phyloP scores from a whole-genome alignment of 208 protist species.

The Crithidia sp. region DNA sequence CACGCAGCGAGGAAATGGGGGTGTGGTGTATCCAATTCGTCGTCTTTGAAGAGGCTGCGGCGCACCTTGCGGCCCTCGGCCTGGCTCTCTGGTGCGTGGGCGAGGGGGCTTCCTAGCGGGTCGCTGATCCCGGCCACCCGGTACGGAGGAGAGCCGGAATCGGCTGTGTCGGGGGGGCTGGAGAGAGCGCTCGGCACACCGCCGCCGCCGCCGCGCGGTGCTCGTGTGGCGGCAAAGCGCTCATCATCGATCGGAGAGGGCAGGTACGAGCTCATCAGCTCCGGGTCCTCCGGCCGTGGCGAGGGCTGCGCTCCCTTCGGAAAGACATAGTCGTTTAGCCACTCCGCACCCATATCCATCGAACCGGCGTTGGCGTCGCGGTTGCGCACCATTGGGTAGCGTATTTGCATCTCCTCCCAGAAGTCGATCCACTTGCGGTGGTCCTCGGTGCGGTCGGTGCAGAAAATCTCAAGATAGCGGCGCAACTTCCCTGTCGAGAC shows the following conservation, averaged over 20 bases:
- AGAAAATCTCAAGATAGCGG: constrained; percentile 48
- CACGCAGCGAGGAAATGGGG: too few relatives aligned
- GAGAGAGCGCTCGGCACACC: background rate
- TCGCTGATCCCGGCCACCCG: background rate
- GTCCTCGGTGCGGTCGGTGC: constrained; percentile 45
- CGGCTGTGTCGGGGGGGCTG: background rate
- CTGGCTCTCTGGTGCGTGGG: background rate
- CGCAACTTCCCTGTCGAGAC: constrained; percentile 12
- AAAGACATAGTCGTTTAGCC: constrained; percentile 18
- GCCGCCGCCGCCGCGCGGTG: background rate
- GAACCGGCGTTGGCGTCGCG: constrained; percentile 8
- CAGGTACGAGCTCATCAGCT: background rate
- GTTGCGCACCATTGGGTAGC: constrained; percentile 30
- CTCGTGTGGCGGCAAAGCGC: constrained; percentile 13
- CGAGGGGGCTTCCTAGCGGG: background rate
- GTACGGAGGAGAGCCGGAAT: background rate
- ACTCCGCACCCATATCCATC: constrained; percentile 10
- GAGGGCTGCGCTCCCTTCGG: background rate
- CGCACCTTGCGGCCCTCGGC: background rate
- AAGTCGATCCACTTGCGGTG: constrained; percentile 51
- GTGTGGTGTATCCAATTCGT: too few relatives aligned
- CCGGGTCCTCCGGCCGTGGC: background rate
- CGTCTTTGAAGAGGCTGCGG: background rate
- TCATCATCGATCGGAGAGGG: constrained; percentile 17
- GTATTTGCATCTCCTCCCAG: constrained; percentile 43